phyloP scores from a whole-genome alignment of 176 grass and related monocot genomes.

The Urochloa ruziziensis region DNA sequence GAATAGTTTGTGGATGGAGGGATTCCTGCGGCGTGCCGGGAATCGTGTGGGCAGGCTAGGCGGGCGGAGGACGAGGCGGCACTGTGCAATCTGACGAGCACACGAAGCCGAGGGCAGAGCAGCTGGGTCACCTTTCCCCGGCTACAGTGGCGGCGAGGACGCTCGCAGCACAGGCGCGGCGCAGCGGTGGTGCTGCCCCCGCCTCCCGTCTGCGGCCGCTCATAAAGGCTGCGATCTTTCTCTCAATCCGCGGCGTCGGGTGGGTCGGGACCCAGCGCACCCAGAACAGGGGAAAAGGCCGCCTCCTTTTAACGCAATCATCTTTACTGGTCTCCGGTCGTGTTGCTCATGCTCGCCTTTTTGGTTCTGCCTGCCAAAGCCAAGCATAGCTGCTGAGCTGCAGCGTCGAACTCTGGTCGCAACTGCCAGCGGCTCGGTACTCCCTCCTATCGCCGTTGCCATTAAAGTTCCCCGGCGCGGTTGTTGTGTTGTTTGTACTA shows the following conservation, averaged over 20 bases:
- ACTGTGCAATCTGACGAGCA: conserved; percentile 43
- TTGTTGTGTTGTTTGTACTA: conserved; percentile 54
- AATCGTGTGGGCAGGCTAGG: conserved; percentile 26
- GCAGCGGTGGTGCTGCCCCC: conserved; percentile 20
- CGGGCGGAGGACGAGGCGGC: conserved; percentile 3
- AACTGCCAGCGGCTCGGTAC: conserved; percentile 42
- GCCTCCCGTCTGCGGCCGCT: conserved; percentile 18
- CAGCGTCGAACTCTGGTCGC: conserved; percentile 35
- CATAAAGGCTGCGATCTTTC: conserved; percentile 51
- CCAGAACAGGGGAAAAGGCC: neutral
- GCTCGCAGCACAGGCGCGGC: conserved; percentile 12
- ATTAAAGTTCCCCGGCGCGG: conserved; percentile 37
- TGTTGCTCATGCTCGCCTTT: conserved; percentile 38
- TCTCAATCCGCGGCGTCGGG: conserved; percentile 26
- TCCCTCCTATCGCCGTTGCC: conserved; percentile 30
- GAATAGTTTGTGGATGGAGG: conserved; percentile 1
- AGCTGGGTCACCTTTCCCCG: conserved; percentile 1
- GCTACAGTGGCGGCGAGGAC: conserved; percentile 47
- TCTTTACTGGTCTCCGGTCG: conserved; percentile 37
- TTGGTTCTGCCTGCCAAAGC: conserved; percentile 24
- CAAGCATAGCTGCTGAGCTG: conserved; percentile 40
- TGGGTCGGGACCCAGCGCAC: conserved; percentile 26
- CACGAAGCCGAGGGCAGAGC: neutral
- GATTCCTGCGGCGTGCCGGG: conserved; percentile 30
- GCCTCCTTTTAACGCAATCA: conserved; percentile 32